Evolutionary conservation across 176 grass and related monocot genomes (phyloP).

Genomic region (Lolium perenne): DNA sequence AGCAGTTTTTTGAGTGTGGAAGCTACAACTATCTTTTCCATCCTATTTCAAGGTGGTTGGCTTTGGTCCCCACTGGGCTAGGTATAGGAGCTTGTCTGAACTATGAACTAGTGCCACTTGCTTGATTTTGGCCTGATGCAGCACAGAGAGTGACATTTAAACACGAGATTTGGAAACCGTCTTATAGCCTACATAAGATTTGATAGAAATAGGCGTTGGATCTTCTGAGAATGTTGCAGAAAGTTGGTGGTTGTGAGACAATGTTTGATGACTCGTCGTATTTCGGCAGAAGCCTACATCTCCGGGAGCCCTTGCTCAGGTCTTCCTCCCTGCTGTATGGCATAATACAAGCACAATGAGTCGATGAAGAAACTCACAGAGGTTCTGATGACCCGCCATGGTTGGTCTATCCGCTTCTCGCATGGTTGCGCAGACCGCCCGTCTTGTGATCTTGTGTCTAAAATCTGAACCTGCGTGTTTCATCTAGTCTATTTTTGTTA

Average conservation of each 20-base stretch:
- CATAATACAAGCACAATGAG: neutral
- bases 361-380: neutral
- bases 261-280: neutral
- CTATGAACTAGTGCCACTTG: conserved; percentile 3
- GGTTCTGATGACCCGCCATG: neutral
- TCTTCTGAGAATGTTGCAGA: conserved; percentile 12
- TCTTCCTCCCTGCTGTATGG: neutral
- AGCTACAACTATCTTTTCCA: neutral
- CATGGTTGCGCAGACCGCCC: neutral
- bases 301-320: neutral
- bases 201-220: conserved; percentile 18
- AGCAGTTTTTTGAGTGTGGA: conserved; percentile 12
- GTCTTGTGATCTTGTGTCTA: neutral
- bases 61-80: conserved; percentile 9
- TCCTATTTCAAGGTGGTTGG: conserved; percentile 11
- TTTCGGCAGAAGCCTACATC: neutral
- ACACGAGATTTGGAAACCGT: neutral
- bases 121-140: conserved; percentile 19
- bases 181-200: neutral
- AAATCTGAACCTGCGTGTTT: conserved; percentile 11
- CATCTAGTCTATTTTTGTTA: conserved; percentile 19
- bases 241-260: neutral
- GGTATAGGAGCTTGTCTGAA: conserved; percentile 22
- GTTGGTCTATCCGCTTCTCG: neutral
- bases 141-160: conserved; percentile 32